phyloP scores from a whole-genome alignment of 768 basidiomycete species.

The Paxillus rubicundulus region DNA sequence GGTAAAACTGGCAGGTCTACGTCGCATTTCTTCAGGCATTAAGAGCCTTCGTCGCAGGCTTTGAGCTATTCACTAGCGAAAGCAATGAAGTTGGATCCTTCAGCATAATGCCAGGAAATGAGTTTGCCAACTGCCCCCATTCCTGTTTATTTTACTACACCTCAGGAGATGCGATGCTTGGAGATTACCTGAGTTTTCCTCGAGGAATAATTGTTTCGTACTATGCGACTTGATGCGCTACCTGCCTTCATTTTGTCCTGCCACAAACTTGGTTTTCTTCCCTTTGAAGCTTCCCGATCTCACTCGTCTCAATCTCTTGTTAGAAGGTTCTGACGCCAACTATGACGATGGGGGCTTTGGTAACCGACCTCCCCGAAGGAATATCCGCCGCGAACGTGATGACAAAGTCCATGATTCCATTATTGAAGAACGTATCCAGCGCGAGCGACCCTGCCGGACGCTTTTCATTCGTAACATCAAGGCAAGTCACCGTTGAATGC shows the following conservation, averaged over 20 bases:
- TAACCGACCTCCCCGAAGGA: conserved; percentile 42
- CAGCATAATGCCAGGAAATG: conserved; percentile 28
- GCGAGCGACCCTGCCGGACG: conserved; percentile 93
- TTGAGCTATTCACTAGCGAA: conserved; percentile 48
- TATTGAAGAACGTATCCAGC: conserved; percentile 91
- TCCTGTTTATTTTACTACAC: conserved; percentile 15
- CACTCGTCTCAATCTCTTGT: conserved; percentile 42
- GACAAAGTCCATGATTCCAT: conserved; percentile 89
- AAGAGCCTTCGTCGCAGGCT: conserved; percentile 41
- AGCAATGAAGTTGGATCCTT: conserved; percentile 39
- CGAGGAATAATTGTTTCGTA: conserved; percentile 16
- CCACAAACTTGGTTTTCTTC: conserved; percentile 39
- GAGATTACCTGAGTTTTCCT: conserved; percentile 23
- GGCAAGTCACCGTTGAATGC: conserved; percentile 55
- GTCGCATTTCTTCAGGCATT: conserved; percentile 27
- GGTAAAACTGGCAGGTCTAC: conserved; percentile 41
- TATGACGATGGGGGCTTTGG: conserved; percentile 54
- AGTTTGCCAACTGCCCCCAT: conserved; percentile 22
- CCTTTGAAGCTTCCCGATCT: conserved; percentile 49
- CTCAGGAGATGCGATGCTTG: conserved; percentile 19
- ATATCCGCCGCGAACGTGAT: conserved; percentile 71
- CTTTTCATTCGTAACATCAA: conserved; percentile 98
- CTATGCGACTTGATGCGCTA: conserved; percentile 40
- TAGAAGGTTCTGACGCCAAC: conserved; percentile 61
- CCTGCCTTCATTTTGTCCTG: conserved; percentile 43